These are phyloP conservation scores for Pisolithus sp. DNA, from an alignment of 768 basidiomycete genomes.

Conservation along the genomic window DNA sequence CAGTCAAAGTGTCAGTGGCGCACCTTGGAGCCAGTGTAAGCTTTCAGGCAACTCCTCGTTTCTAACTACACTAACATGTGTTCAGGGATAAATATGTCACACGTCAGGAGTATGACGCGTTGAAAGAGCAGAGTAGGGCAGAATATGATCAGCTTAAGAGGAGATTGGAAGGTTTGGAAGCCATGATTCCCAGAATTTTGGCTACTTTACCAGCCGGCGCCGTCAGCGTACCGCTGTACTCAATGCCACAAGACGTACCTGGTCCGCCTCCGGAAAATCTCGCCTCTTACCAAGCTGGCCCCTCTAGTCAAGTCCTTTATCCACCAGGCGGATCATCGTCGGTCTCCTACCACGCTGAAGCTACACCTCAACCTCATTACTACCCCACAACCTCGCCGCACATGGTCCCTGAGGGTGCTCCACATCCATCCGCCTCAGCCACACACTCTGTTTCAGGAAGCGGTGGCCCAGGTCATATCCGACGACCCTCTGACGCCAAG, in stretches of 20 bases:
- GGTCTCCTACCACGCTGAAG: conserved; percentile 21
- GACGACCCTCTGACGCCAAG: conserved; percentile 25
- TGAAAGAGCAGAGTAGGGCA: conserved; percentile 43
- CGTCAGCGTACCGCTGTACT: conserved; percentile 23
- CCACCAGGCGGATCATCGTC: conserved; percentile 14
- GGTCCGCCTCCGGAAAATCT: conserved; percentile 22
- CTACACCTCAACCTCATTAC: conserved; percentile 16
- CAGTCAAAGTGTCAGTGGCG: conserved; percentile 79
- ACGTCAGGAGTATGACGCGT: conserved; percentile 69
- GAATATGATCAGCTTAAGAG: conserved; percentile 52
- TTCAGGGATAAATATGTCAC: conserved; percentile 76
- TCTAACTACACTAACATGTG: background rate
- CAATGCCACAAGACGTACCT: conserved; percentile 26
- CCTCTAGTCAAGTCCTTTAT: conserved; percentile 23
- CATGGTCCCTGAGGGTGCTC: conserved; percentile 16
- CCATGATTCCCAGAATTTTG: conserved; percentile 40
- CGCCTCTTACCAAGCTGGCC: conserved; percentile 20
- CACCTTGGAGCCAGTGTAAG: conserved; percentile 75
- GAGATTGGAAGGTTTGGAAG: conserved; percentile 56
- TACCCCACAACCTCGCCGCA: conserved; percentile 26
- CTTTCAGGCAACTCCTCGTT: conserved; percentile 52
- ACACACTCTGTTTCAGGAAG: conserved; percentile 11
- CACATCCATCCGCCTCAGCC: conserved; percentile 15
- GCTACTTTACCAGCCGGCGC: conserved; percentile 20
- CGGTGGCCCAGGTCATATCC: conserved; percentile 17